These are phyloP conservation scores for Onygenales sp. DNA, from an alignment of 2,329 filamentous ascomycete species.

Conservation along the genomic window DNA sequence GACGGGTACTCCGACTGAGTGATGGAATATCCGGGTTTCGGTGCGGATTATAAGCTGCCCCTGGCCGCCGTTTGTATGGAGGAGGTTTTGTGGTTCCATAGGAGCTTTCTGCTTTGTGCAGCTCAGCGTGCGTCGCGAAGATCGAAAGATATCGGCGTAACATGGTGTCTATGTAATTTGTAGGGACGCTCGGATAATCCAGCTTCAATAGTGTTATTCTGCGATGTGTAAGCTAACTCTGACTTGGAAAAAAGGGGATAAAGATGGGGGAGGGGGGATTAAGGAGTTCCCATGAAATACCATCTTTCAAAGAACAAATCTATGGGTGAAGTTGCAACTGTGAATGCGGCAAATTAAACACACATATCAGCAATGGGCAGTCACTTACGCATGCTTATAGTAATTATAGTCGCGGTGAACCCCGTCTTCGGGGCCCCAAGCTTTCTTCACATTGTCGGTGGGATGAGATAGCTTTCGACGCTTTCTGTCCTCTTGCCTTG, in stretches of 20 bases:
- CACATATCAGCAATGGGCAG: background rate
- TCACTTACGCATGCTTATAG: slow-evolving; percentile 15
- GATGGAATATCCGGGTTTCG: background rate
- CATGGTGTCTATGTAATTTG: background rate
- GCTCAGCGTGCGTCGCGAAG: slow-evolving; percentile 19
- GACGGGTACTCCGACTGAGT: background rate
- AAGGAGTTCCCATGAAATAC: too few relatives aligned
- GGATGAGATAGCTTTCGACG: slow-evolving; percentile 27
- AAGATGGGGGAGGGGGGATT: too few relatives aligned
- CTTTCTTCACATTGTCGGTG: slow-evolving; percentile 23
- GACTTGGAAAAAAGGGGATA: background rate
- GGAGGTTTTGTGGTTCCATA: slow-evolving; percentile 5
- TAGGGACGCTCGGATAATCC: background rate
- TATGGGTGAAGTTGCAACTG: too few relatives aligned
- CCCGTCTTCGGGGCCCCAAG: slow-evolving; percentile 13
- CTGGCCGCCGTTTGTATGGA: slow-evolving; percentile 3
- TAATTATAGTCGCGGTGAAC: slow-evolving; percentile 16
- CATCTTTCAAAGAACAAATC: too few relatives aligned
- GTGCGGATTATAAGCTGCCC: background rate
- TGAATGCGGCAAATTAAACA: too few relatives aligned
- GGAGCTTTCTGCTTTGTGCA: slow-evolving; percentile 16
- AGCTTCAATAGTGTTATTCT: slow-evolving; percentile 20
- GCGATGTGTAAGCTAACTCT: slow-evolving; percentile 1
- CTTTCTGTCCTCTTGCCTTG: slow-evolving; percentile 30
- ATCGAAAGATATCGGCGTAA: slow-evolving; percentile 7